These are phyloP conservation scores for Delitschia confertaspora DNA, from an alignment of 495 filamentous ascomycete genomes.

Conservation along the genomic window DNA sequence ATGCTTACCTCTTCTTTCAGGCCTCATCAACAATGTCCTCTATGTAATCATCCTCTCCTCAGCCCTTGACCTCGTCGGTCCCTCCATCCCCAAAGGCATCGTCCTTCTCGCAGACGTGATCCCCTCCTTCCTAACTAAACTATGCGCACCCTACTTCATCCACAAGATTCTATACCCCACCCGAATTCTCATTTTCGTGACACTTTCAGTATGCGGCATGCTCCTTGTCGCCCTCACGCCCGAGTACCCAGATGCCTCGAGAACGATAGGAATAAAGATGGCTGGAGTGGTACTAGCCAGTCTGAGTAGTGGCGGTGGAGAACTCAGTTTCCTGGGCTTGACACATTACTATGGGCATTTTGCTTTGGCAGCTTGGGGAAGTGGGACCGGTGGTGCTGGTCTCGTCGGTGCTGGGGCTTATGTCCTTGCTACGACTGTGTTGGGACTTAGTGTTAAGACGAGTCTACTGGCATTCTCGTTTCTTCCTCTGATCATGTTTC, in stretches of 20 bases:
- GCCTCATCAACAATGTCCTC: constrained; percentile 93
- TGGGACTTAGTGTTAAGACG: constrained; percentile 58
- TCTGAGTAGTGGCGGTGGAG: constrained; percentile 72
- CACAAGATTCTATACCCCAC: constrained; percentile 70
- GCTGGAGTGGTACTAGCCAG: constrained; percentile 78
- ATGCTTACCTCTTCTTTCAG: constrained; percentile 41
- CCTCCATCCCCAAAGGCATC: constrained; percentile 71
- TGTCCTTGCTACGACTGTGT: constrained; percentile 68
- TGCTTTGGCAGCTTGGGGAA: constrained; percentile 85
- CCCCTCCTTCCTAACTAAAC: constrained; percentile 79
- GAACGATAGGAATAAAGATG: constrained; percentile 62
- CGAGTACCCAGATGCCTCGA: constrained; percentile 45
- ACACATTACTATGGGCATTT: constrained; percentile 92
- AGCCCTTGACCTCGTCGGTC: constrained; percentile 90
- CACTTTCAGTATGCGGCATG: constrained; percentile 72
- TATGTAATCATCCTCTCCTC: constrained; percentile 95
- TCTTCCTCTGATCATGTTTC: constrained; percentile 71
- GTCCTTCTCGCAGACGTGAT: constrained; percentile 90
- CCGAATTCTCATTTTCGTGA: constrained; percentile 64
- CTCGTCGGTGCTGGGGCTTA: constrained; percentile 81
- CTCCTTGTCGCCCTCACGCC: constrained; percentile 75
- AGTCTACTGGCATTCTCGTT: constrained; percentile 69
- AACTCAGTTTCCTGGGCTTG: constrained; percentile 79
- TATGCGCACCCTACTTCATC: constrained; percentile 87
- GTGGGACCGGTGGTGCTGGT: constrained; percentile 85